Percentiles rank a stretch among this genome's conserved stretches.
phyloP scores from a whole-genome alignment of 345 rosid species.

The Turritis glabra region DNA sequence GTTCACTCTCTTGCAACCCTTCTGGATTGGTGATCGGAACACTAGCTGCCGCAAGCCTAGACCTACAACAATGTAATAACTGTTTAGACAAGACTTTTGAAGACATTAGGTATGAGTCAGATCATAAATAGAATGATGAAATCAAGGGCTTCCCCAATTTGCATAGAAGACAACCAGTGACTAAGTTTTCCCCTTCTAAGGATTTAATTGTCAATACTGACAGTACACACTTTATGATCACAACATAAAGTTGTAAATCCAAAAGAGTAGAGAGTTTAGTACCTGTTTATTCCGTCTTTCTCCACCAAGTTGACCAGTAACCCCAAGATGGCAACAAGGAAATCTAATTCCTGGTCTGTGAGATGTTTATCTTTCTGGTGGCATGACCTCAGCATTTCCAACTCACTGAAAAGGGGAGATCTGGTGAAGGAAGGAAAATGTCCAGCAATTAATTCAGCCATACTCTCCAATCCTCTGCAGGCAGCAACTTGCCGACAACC shows the following conservation, averaged over 20 bases:
- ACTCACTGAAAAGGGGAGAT: slow-evolving; percentile 40
- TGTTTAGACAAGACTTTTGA: not conserved
- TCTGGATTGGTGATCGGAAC: slow-evolving; percentile 56
- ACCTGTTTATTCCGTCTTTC: slow-evolving; percentile 93
- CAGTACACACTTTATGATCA: too few relatives aligned
- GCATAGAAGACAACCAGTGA: not conserved
- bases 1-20: slow-evolving; percentile 50
- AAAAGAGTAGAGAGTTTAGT: not conserved
- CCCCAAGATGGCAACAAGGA: slow-evolving; percentile 95
- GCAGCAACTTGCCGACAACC: slow-evolving; percentile 88
- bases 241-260: not conserved
- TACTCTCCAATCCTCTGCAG: slow-evolving; percentile 78
- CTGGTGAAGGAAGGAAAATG: slow-evolving; percentile 75
- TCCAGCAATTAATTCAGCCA: slow-evolving; percentile 68
- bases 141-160: not conserved
- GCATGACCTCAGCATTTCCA: slow-evolving; percentile 39
- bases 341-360: slow-evolving; percentile 86
- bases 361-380: slow-evolving; percentile 53
- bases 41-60: slow-evolving; percentile 73
- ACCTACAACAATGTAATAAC: slow-evolving; percentile 44
- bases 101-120: not conserved
- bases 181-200: not conserved
- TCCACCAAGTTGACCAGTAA: slow-evolving; percentile 91
- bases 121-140: not conserved
- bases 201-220: too few relatives aligned